These are phyloP conservation scores for Sicyos baderoa DNA, from an alignment of 306 rosid genomes.

Conservation along the genomic window DNA sequence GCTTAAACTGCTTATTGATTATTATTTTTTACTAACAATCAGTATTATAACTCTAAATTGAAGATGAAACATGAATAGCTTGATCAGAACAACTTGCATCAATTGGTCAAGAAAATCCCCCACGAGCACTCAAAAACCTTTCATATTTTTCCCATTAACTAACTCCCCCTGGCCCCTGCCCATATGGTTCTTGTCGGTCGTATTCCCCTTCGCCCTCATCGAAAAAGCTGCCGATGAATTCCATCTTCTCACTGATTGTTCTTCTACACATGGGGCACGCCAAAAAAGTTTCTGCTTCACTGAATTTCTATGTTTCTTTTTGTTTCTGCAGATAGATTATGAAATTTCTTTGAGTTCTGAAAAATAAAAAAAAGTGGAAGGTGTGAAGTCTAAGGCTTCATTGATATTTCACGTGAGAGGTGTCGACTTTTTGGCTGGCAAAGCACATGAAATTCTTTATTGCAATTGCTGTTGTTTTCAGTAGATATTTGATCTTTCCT, in stretches of 20 bases:
- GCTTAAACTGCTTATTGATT: neutral
- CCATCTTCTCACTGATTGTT: neutral
- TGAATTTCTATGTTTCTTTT: neutral
- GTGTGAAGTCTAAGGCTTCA: constrained; percentile 16
- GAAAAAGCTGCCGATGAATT: neutral
- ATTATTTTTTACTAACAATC: neutral
- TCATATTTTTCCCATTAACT: neutral
- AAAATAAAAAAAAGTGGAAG: neutral
- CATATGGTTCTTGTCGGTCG: constrained; percentile 4
- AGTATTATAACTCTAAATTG: neutral
- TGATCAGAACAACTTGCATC: neutral
- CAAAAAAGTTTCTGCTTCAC: constrained; percentile 12
- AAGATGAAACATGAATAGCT: neutral
- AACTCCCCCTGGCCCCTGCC: neutral
- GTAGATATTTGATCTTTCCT: neutral
- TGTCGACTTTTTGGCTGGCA: constrained; percentile 12
- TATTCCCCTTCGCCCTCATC: neutral
- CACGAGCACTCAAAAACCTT: neutral
- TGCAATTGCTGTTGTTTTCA: constrained; percentile 10
- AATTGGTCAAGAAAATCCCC: constrained; percentile 6
- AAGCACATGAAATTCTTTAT: constrained; percentile 12
- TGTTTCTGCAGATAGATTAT: neutral
- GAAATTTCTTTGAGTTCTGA: neutral
- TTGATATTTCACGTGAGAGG: constrained; percentile 14
- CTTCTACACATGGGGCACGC: constrained; percentile 10